Conservation (phyloP, 495 filamentous ascomycete genomes). For the Aspergillus haitiensis region DNA sequence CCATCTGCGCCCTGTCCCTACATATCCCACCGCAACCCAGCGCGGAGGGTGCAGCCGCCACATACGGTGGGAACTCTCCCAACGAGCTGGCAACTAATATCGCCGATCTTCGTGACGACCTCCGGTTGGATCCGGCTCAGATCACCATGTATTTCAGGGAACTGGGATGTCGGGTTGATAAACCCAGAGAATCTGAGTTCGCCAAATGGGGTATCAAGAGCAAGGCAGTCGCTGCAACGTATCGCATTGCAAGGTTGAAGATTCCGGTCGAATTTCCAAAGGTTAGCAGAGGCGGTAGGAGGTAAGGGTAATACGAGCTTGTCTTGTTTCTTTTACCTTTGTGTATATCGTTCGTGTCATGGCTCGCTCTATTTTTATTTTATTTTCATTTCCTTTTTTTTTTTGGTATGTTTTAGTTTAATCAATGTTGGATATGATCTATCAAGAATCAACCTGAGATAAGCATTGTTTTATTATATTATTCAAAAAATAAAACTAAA, state of each 20-base stretch:
- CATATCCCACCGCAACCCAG: constrained; percentile 45
- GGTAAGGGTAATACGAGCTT: constrained; percentile 2
- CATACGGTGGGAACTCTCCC: constrained; percentile 55
- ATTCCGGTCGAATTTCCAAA: constrained; percentile 84
- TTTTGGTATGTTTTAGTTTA: no score
- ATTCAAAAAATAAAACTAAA: no score
- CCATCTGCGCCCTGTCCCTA: constrained; percentile 65
- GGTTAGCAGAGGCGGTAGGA: constrained; percentile 43
- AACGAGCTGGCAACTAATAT: constrained; percentile 80
- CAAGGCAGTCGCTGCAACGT: constrained; percentile 59
- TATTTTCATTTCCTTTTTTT: background rate
- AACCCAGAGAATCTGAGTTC: constrained; percentile 46
- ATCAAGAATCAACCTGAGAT: no score
- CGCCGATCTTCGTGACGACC: constrained; percentile 71
- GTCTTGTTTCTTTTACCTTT: background rate
- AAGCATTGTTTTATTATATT: no score
- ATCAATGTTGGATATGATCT: no score
- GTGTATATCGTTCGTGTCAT: background rate
- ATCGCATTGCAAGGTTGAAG: constrained; percentile 66
- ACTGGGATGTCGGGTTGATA: constrained; percentile 64
- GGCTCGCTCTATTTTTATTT: background rate
- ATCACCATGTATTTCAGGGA: constrained; percentile 69
- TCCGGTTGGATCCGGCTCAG: constrained; percentile 68
- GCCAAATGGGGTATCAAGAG: constrained; percentile 48
- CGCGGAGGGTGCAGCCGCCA: constrained; percentile 45